A percentile compares a stretch with the other conserved stretches of the same genome.
Evolutionary conservation across 768 basidiomycete species (phyloP).

Genomic region (Daedaleopsis nitida): DNA sequence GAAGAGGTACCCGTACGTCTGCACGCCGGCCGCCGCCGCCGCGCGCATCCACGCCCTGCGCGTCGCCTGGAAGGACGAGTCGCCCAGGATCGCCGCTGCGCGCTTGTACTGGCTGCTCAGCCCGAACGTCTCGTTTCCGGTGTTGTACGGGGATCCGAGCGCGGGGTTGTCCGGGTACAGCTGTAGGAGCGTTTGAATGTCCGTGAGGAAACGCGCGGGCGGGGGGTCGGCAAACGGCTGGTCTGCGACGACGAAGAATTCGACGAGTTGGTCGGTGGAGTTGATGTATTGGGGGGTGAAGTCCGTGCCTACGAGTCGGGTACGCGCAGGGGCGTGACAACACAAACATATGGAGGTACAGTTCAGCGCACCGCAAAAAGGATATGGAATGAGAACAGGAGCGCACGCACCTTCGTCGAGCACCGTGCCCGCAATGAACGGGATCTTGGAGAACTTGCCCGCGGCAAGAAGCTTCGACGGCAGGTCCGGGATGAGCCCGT

Average conservation of each 20-base stretch:
- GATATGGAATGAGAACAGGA: too few relatives aligned
- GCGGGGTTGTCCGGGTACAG: conserved; percentile 46
- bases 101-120: conserved; percentile 42
- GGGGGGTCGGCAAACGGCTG: conserved; percentile 4
- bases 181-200: conserved; percentile 31
- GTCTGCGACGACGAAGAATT: background rate
- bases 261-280: conserved; percentile 1
- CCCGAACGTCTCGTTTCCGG: conserved; percentile 48
- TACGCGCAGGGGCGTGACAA: too few relatives aligned
- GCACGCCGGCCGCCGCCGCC: background rate
- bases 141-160: conserved; percentile 47
- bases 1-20: background rate
- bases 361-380: background rate
- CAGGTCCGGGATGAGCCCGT: conserved; percentile 41
- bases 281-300: conserved; percentile 33
- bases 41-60: background rate
- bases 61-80: conserved; percentile 28
- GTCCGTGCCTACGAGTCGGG: conserved; percentile 33
- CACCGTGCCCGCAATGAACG: conserved; percentile 48
- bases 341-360: background rate
- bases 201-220: background rate
- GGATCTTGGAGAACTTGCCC: conserved; percentile 39
- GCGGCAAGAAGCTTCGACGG: conserved; percentile 37
- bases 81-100: conserved; percentile 39
- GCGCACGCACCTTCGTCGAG: conserved; percentile 44